These are phyloP conservation scores for Aristolochia contorta DNA, from an alignment of 164 flowering plant species.

Conservation along the genomic window DNA sequence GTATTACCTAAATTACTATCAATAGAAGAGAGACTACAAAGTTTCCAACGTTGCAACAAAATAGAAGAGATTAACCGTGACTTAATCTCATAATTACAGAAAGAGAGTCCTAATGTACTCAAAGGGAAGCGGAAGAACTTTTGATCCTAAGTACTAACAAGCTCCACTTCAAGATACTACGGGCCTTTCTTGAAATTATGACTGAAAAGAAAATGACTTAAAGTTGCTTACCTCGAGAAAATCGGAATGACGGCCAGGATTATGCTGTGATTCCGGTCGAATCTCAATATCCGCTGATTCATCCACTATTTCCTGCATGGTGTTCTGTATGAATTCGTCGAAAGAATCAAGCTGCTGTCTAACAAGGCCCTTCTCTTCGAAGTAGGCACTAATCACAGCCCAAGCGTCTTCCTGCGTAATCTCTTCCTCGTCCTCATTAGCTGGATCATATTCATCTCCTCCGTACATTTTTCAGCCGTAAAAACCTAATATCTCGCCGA, in stretches of 20 bases:
- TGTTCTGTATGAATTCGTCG: slow-evolving; percentile 96
- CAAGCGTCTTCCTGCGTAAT: slow-evolving; percentile 98
- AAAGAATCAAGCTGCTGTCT: slow-evolving; percentile 94
- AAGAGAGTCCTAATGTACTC: too few species aligned
- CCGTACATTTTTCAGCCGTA: slow-evolving; percentile 13
- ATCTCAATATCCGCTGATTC: slow-evolving; percentile 93
- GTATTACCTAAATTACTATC: not conserved
- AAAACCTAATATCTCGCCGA: too few species aligned
- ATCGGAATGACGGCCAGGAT: slow-evolving; percentile 87
- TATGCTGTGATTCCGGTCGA: slow-evolving; percentile 98
- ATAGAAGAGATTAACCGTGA: too few species aligned
- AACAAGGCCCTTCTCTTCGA: slow-evolving; percentile 95
- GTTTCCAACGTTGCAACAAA: not conserved
- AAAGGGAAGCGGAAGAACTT: too few species aligned
- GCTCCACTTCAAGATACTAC: too few species aligned
- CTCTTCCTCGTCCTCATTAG: slow-evolving; percentile 54
- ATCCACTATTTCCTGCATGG: slow-evolving; percentile 98
- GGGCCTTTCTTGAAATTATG: not conserved
- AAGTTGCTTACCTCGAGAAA: slow-evolving; percentile 77
- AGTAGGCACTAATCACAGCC: slow-evolving; percentile 93
- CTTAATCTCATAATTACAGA: too few species aligned
- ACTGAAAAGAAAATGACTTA: not conserved
- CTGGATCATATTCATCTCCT: slow-evolving; percentile 37
- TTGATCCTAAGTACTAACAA: too few species aligned
- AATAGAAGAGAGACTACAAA: not conserved